Conservation (phyloP, 768 basidiomycete genomes). For the Amanita brunnescens region DNA sequence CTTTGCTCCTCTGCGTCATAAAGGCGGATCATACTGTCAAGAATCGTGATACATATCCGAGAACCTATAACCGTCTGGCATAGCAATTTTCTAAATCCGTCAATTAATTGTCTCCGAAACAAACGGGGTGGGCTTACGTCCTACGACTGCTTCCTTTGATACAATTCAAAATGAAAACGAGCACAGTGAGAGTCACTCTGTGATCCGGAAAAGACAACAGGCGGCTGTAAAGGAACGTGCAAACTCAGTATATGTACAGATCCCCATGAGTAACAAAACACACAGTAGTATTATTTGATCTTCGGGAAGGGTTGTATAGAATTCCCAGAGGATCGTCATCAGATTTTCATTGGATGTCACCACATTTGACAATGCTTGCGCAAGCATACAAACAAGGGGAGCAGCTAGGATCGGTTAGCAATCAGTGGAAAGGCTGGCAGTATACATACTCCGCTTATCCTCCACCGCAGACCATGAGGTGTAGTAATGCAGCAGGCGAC, state of each 20-base stretch:
- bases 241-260: slow-evolving; percentile 9
- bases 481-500: slow-evolving; percentile 59
- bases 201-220: slow-evolving; percentile 58
- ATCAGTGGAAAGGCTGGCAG: not conserved
- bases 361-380: slow-evolving; percentile 78
- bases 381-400: slow-evolving; percentile 52
- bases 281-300: slow-evolving; percentile 72
- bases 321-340: slow-evolving; percentile 51
- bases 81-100: slow-evolving; percentile 39
- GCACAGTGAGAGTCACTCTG: slow-evolving; percentile 47
- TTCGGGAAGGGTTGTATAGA: slow-evolving; percentile 59
- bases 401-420: slow-evolving; percentile 37
- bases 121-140: slow-evolving; percentile 37
- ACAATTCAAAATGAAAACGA: slow-evolving; percentile 70
- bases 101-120: slow-evolving; percentile 5
- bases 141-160: slow-evolving; percentile 46
- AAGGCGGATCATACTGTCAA: slow-evolving; percentile 64
- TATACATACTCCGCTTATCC: slow-evolving; percentile 44
- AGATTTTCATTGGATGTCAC: slow-evolving; percentile 64
- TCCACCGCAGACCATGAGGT: slow-evolving; percentile 70
- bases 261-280: slow-evolving; percentile 13
- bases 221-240: slow-evolving; percentile 30
- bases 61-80: slow-evolving; percentile 45
- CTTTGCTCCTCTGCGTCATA: slow-evolving; percentile 60
- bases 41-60: slow-evolving; percentile 56